Evolutionary conservation across 129 eudicot species (phyloP), one percentile per base, ranked within the genome.

Genomic region (Flaveria robusta): DNA sequence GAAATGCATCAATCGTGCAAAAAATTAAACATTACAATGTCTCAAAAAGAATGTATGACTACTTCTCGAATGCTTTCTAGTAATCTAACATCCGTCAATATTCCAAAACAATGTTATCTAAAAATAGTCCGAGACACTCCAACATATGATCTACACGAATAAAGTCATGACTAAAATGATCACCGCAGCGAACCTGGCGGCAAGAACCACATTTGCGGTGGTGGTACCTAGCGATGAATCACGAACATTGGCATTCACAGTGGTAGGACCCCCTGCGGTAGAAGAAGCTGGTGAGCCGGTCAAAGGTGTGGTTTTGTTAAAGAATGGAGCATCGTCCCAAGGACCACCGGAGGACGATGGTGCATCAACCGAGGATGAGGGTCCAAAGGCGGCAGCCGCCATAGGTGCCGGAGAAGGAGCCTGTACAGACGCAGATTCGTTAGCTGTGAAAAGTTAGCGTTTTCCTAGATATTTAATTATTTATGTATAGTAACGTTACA

Each of bases 331-430:
- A 46, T 80, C 84, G 14, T 74, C 79, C 31, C 10, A 55, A 0
- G 65, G 79, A 74, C 71, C 43, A 1, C 69, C 3, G 0, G 79
- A 80, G 24, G 79, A 72, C 8, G 84, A 20, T n/a, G 64, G 83
- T 34, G 75, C 79, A 45, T 73, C 64, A 1, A 79, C 3, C 0
- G 75, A 80, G 9, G 79, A 72, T 8, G 79, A 20, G 5, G 83
- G 83, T 51, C 42, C 43, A 20, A 71, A 72, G 4, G 72, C 18
- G 2, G 26, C 12, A 50, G 41, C 50, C 2, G 70, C 69, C 16
- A 58, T 26, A 1, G 84, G 84, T 47, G 84, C 55, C 24, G 84
- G 84, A 18, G 84, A 80, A 10, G 84, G 84, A 27, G 51, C 80
- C 83, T 80, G 75, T 41, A 45, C 13, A 16, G 10, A 60, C 14